Percentiles rank a stretch among this genome's conserved stretches.
Evolutionary conservation across 1,284 basidiomycete species (phyloP).

Genomic region (Ganoderma boninense): DNA sequence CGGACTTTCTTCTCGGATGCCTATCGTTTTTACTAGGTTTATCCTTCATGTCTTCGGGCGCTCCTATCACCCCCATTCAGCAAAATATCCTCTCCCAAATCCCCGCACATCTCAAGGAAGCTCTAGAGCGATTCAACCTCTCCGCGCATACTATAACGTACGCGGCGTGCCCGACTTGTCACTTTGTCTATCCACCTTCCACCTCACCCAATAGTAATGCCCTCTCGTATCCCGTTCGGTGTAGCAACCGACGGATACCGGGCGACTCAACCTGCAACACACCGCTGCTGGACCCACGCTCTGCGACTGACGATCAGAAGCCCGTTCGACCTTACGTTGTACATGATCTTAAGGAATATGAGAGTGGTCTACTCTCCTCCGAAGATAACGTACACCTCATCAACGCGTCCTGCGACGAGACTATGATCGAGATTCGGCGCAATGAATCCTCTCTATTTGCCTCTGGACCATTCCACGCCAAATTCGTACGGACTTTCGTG

Average conservation of each 20-base stretch:
- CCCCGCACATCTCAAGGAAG: constrained; percentile 3
- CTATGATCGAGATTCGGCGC: constrained; percentile 1
- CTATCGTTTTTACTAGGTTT: constrained; percentile 6
- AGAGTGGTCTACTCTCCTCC: constrained; percentile 9
- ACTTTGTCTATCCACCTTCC: constrained; percentile 4
- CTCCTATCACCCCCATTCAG: background rate
- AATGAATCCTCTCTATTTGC: background rate
- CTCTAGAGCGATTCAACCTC: constrained; percentile 11
- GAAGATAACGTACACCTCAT: constrained; percentile 5
- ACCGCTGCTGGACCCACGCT: background rate
- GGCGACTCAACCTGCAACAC: constrained; percentile 1
- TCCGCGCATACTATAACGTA: constrained; percentile 8
- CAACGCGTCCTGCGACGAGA: constrained; percentile 7
- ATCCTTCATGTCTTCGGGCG: background rate
- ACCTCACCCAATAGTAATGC: too few species aligned
- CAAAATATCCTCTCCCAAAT: constrained; percentile 7
- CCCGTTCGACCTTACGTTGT: constrained; percentile 14
- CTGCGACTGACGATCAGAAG: background rate
- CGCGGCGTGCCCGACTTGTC: constrained; percentile 10
- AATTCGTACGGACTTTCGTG: constrained; percentile 8
- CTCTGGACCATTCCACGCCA: background rate
- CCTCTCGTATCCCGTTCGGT: constrained; percentile 4
- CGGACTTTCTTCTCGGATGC: constrained; percentile 10
- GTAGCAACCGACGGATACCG: constrained; percentile 4
- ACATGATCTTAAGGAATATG: constrained; percentile 11